Percentiles rank a stretch among this genome's conserved stretches.
phyloP scores from a whole-genome alignment of 164 flowering plant species.

The Dillenia turbinata region DNA sequence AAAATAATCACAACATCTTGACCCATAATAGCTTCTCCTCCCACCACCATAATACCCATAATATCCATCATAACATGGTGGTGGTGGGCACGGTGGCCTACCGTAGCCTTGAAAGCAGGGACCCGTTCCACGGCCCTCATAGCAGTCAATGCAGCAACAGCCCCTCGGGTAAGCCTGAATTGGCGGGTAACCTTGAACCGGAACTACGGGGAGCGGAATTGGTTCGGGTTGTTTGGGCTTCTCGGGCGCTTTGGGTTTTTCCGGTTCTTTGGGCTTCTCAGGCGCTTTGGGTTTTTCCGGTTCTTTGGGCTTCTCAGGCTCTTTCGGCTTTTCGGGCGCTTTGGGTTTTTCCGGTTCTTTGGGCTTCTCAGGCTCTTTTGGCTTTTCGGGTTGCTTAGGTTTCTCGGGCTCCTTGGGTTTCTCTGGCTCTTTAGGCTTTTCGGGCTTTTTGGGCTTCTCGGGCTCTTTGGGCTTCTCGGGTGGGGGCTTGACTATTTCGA shows the following conservation, averaged over 20 bases:
- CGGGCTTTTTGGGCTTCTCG: constrained; percentile 4
- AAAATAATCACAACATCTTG: constrained; percentile 3
- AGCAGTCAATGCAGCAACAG: constrained; percentile 5
- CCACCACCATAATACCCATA: background rate
- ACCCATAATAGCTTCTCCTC: too few species aligned
- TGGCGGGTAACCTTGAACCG: background rate
- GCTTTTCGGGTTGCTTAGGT: background rate
- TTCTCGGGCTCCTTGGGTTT: background rate
- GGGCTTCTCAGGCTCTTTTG: background rate
- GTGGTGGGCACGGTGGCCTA: constrained; percentile 6
- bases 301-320: background rate
- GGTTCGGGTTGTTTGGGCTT: constrained; percentile 7
- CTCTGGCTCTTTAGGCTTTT: background rate
- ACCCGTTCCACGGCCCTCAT: constrained; percentile 14
- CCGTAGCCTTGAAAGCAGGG: constrained; percentile 19
- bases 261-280: too few species aligned
- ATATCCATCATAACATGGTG: background rate
- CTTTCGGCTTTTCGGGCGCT: constrained; percentile 3
- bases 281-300: background rate
- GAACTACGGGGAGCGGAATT: background rate
- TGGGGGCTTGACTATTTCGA: constrained; percentile 32
- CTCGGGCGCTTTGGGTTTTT: background rate
- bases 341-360: constrained; percentile 4
- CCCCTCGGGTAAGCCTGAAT: background rate
- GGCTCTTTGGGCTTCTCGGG: constrained; percentile 3